Percentiles rank a stretch among this genome's conserved stretches.
phyloP scores from a whole-genome alignment of 257 asterid genomes.

The Przewalskia tangutica region DNA sequence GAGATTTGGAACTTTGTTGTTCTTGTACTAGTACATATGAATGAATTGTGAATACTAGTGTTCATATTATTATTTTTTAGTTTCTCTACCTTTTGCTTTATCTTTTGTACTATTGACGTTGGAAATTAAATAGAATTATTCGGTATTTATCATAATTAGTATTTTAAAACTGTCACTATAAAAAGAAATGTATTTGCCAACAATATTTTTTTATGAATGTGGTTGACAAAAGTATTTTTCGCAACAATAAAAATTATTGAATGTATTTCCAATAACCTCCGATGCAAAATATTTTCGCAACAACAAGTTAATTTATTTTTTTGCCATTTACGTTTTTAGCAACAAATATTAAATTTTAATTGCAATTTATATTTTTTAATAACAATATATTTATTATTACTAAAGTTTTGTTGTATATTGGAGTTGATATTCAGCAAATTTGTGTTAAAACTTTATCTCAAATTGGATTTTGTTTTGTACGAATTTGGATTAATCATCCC shows the following conservation, averaged over 20 bases:
- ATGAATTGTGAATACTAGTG: constrained; percentile 5
- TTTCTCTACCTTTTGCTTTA: background rate
- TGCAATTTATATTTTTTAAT: too few relatives aligned
- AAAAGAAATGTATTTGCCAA: too few relatives aligned
- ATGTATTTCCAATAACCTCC: too few relatives aligned
- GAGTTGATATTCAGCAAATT: background rate
- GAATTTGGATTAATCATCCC: background rate
- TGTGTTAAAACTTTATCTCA: background rate
- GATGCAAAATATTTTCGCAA: too few relatives aligned
- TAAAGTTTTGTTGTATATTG: background rate
- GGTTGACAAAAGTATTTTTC: too few relatives aligned
- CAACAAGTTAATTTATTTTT: too few relatives aligned
- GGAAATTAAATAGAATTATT: background rate
- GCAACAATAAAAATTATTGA: too few relatives aligned
- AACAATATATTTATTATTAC: too few relatives aligned
- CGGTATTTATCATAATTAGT: background rate
- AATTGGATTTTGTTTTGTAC: background rate
- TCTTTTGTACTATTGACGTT: background rate
- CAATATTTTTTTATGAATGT: too few relatives aligned
- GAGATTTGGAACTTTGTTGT: background rate
- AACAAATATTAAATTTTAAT: too few relatives aligned
- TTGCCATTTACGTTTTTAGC: too few relatives aligned
- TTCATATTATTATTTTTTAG: background rate
- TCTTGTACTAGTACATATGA: background rate
- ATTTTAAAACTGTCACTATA: background rate